Evolutionary conservation across 2,329 filamentous ascomycete genomes (phyloP), one percentile per base, ranked within the genome.

Genomic region (Trichoderma atrobrunneum): DNA sequence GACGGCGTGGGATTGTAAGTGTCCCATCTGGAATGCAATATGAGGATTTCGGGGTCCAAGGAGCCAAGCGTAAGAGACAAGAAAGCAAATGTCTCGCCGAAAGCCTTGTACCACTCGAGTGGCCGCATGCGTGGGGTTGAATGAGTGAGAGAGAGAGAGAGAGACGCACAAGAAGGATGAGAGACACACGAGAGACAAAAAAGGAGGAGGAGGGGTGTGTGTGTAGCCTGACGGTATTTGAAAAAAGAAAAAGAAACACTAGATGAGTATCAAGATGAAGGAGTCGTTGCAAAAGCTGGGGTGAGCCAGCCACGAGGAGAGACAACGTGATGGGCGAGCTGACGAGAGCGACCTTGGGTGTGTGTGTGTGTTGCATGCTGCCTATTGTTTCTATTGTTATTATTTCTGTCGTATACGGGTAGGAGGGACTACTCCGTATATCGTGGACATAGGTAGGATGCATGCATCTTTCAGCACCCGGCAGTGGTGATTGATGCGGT

Each of bases 271-370:
- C 57, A 34, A 51, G 43, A 51, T 51, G 57, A 68, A 5, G 36
- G 4, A 26, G 16, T 14, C 30, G 48, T 16, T 59, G 32, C n/a
- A 51, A 28, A 48, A 68, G 65, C 65, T 68, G 65, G 65, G 34
- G 65, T 59, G 65, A 68, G 54, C 51, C 65, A 60, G 65, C 54
- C 54, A 59, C 63, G 63, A 66, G 63, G 63, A 39, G 48, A 66
- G 63, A 26, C 63, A 26, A 30, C 63, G 63, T 66, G 63, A 66
- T 56, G 36, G 21, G 54, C 34, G 65, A 59, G 65, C 65, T 68
- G 65, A 68, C 65, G 65, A 59, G 65, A 60, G 65, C 54, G 56
- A 32, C 56, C 0, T 6, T 39, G 36, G 8, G 36, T 39, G 36
- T 30, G 32, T 28, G 24, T 18, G 54, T 59, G 56, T 32, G 39